These are phyloP conservation scores for Penicillium bialowiezense DNA, from an alignment of 495 filamentous ascomycete species.

Conservation along the genomic window DNA sequence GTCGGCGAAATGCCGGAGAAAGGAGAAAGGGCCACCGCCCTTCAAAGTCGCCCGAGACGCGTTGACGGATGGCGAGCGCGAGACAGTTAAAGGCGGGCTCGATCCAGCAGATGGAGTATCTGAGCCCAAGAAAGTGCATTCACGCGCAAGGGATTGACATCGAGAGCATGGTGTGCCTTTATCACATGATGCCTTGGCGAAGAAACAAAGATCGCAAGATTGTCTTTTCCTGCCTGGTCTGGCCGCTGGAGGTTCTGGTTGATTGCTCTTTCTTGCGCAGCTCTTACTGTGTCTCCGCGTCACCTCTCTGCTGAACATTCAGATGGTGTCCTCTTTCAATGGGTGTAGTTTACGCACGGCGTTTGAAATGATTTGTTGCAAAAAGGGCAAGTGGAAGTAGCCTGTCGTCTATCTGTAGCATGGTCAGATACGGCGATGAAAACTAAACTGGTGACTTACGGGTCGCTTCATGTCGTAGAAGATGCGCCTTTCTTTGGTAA, in stretches of 20 bases:
- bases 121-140: conserved; percentile 24
- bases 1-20: conserved; percentile 34
- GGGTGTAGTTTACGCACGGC: conserved; percentile 13
- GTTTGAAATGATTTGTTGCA: conserved; percentile 37
- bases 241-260: conserved; percentile 24
- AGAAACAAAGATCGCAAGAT: conserved; percentile 33
- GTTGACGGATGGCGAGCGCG: conserved; percentile 53
- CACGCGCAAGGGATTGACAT: conserved; percentile 20
- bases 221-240: conserved; percentile 35
- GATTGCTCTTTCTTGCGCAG: conserved; percentile 36
- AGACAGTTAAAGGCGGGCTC: conserved; percentile 4
- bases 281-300: conserved; percentile 34
- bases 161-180: conserved; percentile 27
- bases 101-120: background rate
- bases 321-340: background rate
- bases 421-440: conserved; percentile 11
- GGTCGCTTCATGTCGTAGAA: conserved; percentile 31
- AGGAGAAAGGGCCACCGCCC: conserved; percentile 24
- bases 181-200: conserved; percentile 32
- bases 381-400: conserved; percentile 31
- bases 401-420: conserved; percentile 23
- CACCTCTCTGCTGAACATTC: conserved; percentile 26
- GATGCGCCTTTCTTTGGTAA: conserved; percentile 32
- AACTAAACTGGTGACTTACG: conserved; percentile 15
- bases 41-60: conserved; percentile 51